Conservation (phyloP, 371 early-diverging fungal species). For the Choanephora cucurbitarum region DNA sequence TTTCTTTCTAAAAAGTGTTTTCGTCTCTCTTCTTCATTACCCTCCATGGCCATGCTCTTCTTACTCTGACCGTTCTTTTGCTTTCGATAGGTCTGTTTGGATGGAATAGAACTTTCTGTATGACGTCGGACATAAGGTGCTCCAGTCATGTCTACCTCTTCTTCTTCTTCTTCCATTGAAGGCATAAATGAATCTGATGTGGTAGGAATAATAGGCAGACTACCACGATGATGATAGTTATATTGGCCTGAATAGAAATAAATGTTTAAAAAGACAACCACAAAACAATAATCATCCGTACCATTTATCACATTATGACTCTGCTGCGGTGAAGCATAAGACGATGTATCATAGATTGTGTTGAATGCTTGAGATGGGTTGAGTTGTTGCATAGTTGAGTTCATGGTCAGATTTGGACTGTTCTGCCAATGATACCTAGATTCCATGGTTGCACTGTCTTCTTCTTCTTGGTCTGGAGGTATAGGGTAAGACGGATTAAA, state of each 20-base stretch:
- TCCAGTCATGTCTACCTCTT: not conserved
- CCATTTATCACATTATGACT: not conserved
- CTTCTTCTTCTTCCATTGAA: not conserved
- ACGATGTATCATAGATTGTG: not conserved
- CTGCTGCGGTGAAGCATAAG: not conserved
- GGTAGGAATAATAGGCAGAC: conserved; percentile 8
- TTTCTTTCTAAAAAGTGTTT: conserved; percentile 79
- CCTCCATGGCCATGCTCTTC: not conserved
- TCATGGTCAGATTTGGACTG: not conserved
- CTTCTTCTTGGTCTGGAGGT: not conserved
- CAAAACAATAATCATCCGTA: not conserved
- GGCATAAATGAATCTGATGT: not conserved
- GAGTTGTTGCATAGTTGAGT: not conserved
- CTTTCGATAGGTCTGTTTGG: not conserved
- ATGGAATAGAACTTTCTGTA: conserved; percentile 17
- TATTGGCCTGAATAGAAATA: not conserved
- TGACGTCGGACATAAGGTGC: conserved; percentile 9
- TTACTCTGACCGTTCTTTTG: not conserved
- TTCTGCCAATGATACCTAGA: not conserved
- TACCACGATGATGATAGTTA: conserved; percentile 7
- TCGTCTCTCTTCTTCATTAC: conserved; percentile 50
- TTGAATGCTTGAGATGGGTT: not conserved
- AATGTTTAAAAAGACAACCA: not conserved
- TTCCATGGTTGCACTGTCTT: not conserved
- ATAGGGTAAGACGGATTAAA: not conserved